A percentile compares a stretch with the other conserved stretches of the same genome.
phyloP scores from a whole-genome alignment of 768 basidiomycete genomes.

The Trametes cubensis region DNA sequence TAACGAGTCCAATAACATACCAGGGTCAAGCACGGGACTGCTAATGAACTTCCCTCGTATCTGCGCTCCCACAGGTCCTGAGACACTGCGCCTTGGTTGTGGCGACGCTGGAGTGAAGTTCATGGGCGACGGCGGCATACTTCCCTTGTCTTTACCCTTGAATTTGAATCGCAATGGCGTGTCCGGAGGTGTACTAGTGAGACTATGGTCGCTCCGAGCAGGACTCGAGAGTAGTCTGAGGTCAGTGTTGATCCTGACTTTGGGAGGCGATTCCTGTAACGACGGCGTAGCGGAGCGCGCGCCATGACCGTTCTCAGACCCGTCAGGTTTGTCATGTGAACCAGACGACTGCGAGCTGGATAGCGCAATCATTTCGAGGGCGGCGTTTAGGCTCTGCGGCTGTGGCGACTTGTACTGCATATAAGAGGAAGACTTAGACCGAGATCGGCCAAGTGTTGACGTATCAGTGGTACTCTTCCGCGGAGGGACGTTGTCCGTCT shows the following conservation, averaged over 20 bases:
- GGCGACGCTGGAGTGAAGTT: constrained; percentile 18
- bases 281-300: constrained; percentile 17
- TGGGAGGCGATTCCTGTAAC: constrained; percentile 18
- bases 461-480: constrained; percentile 23
- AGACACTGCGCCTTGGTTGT: constrained; percentile 24
- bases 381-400: constrained; percentile 74
- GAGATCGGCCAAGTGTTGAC: constrained; percentile 34
- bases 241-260: constrained; percentile 26
- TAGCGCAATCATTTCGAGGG: constrained; percentile 62
- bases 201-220: constrained; percentile 8
- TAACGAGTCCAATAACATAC: constrained; percentile 41
- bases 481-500: constrained; percentile 38
- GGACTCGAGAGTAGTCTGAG: constrained; percentile 14
- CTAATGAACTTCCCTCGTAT: constrained; percentile 66
- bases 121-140: constrained; percentile 18
- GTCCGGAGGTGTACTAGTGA: constrained; percentile 18
- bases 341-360: constrained; percentile 24
- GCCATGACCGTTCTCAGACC: constrained; percentile 20
- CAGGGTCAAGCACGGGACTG: constrained; percentile 67
- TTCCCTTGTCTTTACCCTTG: constrained; percentile 18
- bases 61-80: constrained; percentile 19
- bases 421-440: constrained; percentile 60
- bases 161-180: constrained; percentile 21
- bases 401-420: constrained; percentile 56
- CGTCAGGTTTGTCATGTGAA: constrained; percentile 7